A percentile compares a stretch with the other conserved stretches of the same genome.
Evolutionary conservation across 2,329 filamentous ascomycete genomes (phyloP).

Genomic region (Fusarium subtropicale): DNA sequence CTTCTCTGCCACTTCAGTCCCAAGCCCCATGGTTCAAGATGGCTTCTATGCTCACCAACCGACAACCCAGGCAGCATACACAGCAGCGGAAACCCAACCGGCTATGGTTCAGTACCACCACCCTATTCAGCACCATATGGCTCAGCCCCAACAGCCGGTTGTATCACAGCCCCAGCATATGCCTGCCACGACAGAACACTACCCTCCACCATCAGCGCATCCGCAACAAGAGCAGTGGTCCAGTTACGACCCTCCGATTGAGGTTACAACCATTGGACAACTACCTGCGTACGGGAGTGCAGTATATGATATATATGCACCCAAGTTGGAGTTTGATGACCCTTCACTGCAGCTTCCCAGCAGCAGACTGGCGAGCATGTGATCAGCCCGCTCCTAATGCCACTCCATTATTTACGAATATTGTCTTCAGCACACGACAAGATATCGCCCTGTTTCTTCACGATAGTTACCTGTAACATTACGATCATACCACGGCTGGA

Average conservation of each 20-base stretch:
- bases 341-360: conserved; percentile 70
- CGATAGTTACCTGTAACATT: conserved; percentile 42
- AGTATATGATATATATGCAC: conserved; percentile 65
- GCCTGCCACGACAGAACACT: conserved; percentile 48
- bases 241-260: conserved; percentile 68
- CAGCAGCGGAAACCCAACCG: conserved; percentile 59
- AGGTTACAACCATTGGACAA: conserved; percentile 66
- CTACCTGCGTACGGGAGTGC: conserved; percentile 62
- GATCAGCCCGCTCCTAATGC: conserved; percentile 37
- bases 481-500: conserved; percentile 43
- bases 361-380: conserved; percentile 68
- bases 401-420: conserved; percentile 32
- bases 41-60: conserved; percentile 69
- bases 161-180: conserved; percentile 51
- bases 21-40: conserved; percentile 65
- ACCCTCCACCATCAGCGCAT: conserved; percentile 55
- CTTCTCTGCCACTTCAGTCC: conserved; percentile 67
- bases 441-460: conserved; percentile 24
- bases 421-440: conserved; percentile 10
- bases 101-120: conserved; percentile 59
- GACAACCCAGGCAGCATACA: conserved; percentile 60
- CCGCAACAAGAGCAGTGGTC: conserved; percentile 65
- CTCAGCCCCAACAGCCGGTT: conserved; percentile 51
- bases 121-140: conserved; percentile 55
- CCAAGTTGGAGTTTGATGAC: conserved; percentile 70